Percentiles rank a stretch among this genome's conserved stretches.
phyloP scores from a whole-genome alignment of 495 filamentous ascomycete genomes.

The Tuber brumale region DNA sequence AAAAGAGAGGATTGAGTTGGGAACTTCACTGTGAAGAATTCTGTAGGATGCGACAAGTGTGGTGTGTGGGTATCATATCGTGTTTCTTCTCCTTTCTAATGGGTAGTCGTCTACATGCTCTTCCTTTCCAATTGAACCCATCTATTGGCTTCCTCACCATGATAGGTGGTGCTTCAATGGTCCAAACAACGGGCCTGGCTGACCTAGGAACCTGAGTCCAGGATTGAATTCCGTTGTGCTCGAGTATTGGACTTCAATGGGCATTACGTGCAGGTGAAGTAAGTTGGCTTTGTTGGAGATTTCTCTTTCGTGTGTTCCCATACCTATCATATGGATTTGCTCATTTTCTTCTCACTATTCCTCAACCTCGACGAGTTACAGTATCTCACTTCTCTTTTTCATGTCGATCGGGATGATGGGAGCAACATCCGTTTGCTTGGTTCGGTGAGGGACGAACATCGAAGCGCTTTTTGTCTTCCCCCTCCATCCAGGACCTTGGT shows the following conservation, averaged over 20 bases:
- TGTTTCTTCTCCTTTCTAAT: not conserved
- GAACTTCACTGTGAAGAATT: not conserved
- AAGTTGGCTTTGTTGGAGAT: not conserved
- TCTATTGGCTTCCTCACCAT: not conserved
- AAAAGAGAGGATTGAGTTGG: not conserved
- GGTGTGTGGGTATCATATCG: not conserved
- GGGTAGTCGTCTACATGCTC: not conserved
- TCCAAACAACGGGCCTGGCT: not conserved
- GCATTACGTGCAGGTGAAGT: not conserved
- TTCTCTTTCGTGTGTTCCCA: not conserved
- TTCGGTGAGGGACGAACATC: not conserved
- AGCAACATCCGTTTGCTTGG: not conserved
- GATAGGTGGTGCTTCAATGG: not conserved
- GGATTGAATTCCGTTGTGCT: not conserved
- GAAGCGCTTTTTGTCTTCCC: not conserved
- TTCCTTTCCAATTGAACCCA: not conserved
- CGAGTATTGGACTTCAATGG: not conserved
- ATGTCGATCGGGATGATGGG: constrained; percentile 1
- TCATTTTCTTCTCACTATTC: not conserved
- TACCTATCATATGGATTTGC: not conserved
- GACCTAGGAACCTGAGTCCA: not conserved
- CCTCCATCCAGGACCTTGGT: not conserved
- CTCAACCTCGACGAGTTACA: not conserved
- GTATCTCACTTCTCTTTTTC: not conserved
- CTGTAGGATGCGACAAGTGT: not conserved